Evolutionary conservation across 129 eudicot species (phyloP).

Genomic region (Gnaphalium uliginosum): DNA sequence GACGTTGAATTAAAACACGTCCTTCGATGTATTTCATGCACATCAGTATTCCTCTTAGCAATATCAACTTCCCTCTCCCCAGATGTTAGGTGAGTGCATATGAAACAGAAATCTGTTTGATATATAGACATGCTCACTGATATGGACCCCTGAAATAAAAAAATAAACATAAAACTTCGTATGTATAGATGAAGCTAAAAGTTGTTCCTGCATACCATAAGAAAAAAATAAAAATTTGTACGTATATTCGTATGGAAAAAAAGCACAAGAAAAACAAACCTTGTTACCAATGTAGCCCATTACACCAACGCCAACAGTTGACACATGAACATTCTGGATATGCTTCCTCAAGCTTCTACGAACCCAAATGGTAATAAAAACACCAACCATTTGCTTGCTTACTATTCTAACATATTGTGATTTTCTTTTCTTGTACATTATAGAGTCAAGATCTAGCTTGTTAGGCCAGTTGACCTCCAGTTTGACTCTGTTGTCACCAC

Average conservation of each 20-base stretch:
- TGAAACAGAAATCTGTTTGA: slow-evolving; percentile 78
- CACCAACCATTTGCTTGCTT: slow-evolving; percentile 98
- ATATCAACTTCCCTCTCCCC: slow-evolving; percentile 76
- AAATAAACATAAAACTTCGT: neutral
- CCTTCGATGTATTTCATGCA: slow-evolving; percentile 74
- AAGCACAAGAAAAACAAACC: slow-evolving; percentile 45
- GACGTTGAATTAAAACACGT: slow-evolving; percentile 61
- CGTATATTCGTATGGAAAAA: neutral
- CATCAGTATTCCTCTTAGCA: slow-evolving; percentile 71
- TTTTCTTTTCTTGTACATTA: slow-evolving; percentile 55
- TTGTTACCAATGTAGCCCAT: slow-evolving; percentile 96
- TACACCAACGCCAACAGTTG: slow-evolving; percentile 94
- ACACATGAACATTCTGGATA: slow-evolving; percentile 77
- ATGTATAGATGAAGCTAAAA: neutral
- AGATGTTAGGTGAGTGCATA: slow-evolving; percentile 82
- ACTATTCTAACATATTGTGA: slow-evolving; percentile 79
- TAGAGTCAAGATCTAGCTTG: slow-evolving; percentile 69
- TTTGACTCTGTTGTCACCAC: slow-evolving; percentile 35
- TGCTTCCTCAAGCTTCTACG: slow-evolving; percentile 84
- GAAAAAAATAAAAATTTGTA: neutral
- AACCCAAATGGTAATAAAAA: slow-evolving; percentile 90
- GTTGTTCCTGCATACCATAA: neutral
- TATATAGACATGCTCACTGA: slow-evolving; percentile 90
- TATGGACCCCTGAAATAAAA: slow-evolving; percentile 63
- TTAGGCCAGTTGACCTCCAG: slow-evolving; percentile 41